Base-by-base conservation (phyloP, 2,329 filamentous ascomycete genomes). In the Plenodomus tracheiphilus region DNA sequence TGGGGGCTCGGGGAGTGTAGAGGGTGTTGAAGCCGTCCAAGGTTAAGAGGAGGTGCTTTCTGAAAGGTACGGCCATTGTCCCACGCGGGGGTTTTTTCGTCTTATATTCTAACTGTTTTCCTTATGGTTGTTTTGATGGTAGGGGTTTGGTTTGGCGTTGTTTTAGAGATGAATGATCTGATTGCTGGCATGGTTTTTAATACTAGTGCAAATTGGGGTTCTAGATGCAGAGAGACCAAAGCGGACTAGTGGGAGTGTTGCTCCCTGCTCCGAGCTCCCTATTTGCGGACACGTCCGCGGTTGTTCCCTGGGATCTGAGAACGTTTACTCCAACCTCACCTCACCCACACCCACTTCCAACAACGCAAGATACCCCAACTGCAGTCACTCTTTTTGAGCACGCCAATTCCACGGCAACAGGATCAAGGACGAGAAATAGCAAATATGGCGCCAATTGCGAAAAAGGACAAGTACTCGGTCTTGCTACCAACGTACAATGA, bases 401-500 rank as follows among this genome's bases (percentile, higher is more conserved):
- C 47, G 28, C 28, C 28, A 32, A 32, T 32, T 32, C 28, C 50
- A 46, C 49, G 54, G 34, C 47, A 44, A 37, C 6, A 17, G 13
- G 5, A n/a, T 42, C 53, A 61, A 56, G 5, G 15, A 32, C 28
- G 11, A 32, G 11, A 15, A 11, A 32, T 11, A 32, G 28, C 28
- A 15, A 32, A 32, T 8, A 32, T 71, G 67, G 59, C 65, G 35
- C 61, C 62, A 13, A 61, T 54, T 47, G 65, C 72, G 41, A 61
- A 73, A 41, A 77, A 80, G 60, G 81, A 94, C 81, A 96, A 93
- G 78, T 99, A 97, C 83, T 96, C 93, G 61, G 87, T 99, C 71
- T 93, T 99, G 71, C 85, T 99, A 59, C 94, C 94, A 49, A 99
- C 94, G 54, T 99, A 96, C 85, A 97, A 99, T 75, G 94, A 99